phyloP scores from a whole-genome alignment of 2,329 filamentous ascomycete species.

The Fusarium abutilonis region DNA sequence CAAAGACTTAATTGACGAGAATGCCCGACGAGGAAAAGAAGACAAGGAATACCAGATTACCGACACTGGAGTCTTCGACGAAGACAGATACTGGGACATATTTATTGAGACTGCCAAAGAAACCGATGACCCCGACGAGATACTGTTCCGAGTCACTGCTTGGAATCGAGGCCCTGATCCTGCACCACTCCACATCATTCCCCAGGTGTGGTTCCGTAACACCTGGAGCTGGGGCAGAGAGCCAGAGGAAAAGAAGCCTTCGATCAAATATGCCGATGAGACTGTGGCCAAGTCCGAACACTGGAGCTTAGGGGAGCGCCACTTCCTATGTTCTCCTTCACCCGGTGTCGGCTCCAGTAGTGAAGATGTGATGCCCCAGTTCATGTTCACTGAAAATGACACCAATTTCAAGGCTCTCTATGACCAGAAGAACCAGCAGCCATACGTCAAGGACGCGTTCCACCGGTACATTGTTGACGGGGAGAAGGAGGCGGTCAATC shows the following conservation, averaged over 20 bases:
- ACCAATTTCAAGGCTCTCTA: conserved; percentile 86
- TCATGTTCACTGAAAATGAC: conserved; percentile 96
- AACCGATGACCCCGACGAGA: conserved; percentile 86
- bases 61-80: conserved; percentile 88
- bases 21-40: conserved; percentile 76
- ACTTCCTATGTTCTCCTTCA: conserved; percentile 86
- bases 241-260: conserved; percentile 78
- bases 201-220: conserved; percentile 96
- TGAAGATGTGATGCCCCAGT: conserved; percentile 83
- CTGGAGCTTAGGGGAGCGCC: conserved; percentile 81
- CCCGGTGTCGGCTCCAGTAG: conserved; percentile 82
- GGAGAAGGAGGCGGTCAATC: conserved; percentile 84
- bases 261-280: conserved; percentile 72
- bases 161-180: conserved; percentile 95
- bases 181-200: conserved; percentile 90
- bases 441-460: conserved; percentile 95
- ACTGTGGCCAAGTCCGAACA: conserved; percentile 81
- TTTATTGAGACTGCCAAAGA: conserved; percentile 97
- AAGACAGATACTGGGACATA: conserved; percentile 95
- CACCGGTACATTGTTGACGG: conserved; percentile 86
- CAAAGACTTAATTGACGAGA: conserved; percentile 85
- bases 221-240: conserved; percentile 96
- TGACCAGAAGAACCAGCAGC: conserved; percentile 77
- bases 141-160: conserved; percentile 92
- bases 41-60: conserved; percentile 92